A percentile compares a stretch with the other conserved stretches of the same genome.
Evolutionary conservation across 331 rosid species (phyloP).

Genomic region (Quercus lobata): DNA sequence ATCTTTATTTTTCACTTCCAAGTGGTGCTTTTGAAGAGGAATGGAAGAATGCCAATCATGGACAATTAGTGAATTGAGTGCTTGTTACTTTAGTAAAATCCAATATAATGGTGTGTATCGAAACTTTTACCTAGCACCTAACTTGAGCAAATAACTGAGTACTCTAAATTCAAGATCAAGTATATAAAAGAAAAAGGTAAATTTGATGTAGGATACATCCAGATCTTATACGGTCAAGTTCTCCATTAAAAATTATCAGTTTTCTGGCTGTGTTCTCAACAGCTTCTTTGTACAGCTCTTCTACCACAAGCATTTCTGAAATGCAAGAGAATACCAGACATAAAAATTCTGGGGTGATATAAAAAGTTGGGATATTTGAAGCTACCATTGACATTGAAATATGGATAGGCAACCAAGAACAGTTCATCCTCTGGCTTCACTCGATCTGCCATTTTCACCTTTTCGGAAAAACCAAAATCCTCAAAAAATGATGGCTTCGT

Average conservation of each 20-base stretch:
- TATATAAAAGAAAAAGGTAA: not conserved
- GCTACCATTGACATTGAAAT: slow-evolving; percentile 91
- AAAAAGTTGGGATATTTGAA: slow-evolving; percentile 24
- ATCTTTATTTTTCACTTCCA: not conserved
- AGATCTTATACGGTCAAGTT: slow-evolving; percentile 91
- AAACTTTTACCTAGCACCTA: not conserved
- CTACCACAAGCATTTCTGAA: slow-evolving; percentile 95
- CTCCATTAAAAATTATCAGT: slow-evolving; percentile 86
- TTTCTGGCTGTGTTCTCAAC: slow-evolving; percentile 69
- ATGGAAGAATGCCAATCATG: not conserved
- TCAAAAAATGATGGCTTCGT: slow-evolving; percentile 94
- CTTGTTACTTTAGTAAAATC: not conserved
- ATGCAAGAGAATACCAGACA: slow-evolving; percentile 23
- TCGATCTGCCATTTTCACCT: slow-evolving; percentile 85
- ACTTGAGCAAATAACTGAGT: not conserved
- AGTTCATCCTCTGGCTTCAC: slow-evolving; percentile 85
- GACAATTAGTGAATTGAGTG: not conserved
- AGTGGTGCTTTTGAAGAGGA: not conserved
- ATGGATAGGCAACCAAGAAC: slow-evolving; percentile 86
- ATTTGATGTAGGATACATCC: slow-evolving; percentile 82
- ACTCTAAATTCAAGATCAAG: not conserved
- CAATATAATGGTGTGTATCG: not conserved
- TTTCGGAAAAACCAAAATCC: slow-evolving; percentile 87
- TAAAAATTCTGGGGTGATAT: not conserved
- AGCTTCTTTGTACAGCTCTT: slow-evolving; percentile 92